Base-by-base conservation (phyloP, 2,329 filamentous ascomycete genomes). In the Exophiala mesophila region DNA sequence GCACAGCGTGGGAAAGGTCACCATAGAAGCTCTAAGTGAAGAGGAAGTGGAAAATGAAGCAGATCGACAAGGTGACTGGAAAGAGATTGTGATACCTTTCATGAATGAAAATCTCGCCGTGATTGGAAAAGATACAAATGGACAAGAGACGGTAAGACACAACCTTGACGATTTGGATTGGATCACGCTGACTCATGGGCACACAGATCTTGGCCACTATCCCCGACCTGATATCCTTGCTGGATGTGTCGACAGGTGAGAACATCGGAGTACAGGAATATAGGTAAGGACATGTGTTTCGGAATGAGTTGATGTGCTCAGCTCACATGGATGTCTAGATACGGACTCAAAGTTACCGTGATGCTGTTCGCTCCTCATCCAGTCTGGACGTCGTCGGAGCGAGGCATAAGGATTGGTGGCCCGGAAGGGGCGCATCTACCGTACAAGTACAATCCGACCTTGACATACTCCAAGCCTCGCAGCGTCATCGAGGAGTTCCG, bases 91-190 rank as follows among this genome's bases (percentile, higher is more conserved):
- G 57, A 79, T 85, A 36, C 80, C 80, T 0, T 85, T 85, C 66
- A 83, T 83, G 63, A 85, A 85, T 59, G 81, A 86, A 57, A 85
- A 85, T 54, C 45, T 59, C 3, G 56, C 53, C n/a, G 56, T 53
- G 6, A 6, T 39, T 9, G 31, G 31, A 15, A 44, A 17, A 19
- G 21, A 39, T 24, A 13, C 10, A 4, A 13, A 34, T 9, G 47
- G 45, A 6, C 6, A 50, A 34, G 54, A 56, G 5, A 28, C 34
- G 7, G 40, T 43, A 31, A 23, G 40, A 37, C 9, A 12, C 6
- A 7, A 81, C 85, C 35, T 74, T n/a, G n/a, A n/a, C n/a, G n/a
- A n/a, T n/a, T n/a, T n/a, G n/a, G n/a, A n/a, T n/a, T n/a, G n/a
- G n/a, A n/a, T n/a, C n/a, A n/a, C n/a, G n/a, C n/a, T n/a, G n/a